Evolutionary conservation across 2,329 filamentous ascomycete genomes (phyloP), one percentile per base, ranked within the genome.

Genomic region (Chaetomium strumarium): DNA sequence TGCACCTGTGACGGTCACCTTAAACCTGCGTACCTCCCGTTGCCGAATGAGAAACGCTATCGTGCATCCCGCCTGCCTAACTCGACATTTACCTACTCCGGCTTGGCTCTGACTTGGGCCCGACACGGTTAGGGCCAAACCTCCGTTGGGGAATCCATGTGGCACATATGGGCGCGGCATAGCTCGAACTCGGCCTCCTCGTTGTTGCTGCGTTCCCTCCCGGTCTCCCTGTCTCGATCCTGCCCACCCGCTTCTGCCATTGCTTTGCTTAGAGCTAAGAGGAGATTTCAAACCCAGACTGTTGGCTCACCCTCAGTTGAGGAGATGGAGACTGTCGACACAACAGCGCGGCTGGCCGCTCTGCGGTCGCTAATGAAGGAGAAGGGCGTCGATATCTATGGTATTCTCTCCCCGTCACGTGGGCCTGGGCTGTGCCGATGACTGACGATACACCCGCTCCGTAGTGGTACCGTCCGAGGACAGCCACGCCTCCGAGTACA

Each of bases 401-500:
- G 92, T 96, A 84, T 69, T 55, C 33, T 41, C 4, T 13, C 9
- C 49, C 54, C 3, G n/a, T 14, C 19, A 36, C 10, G 5, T n/a
- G 31, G 6, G 19, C 19, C 45, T 31, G 47, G 33, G 46, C 37
- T 42, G 29, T 55, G 37, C 40, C 8, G 19, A 11, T 29, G 24
- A 14, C 72, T 78, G 62, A 75, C 64, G 62, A 57, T 61, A 44
- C 41, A n/a, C n/a, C n/a, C n/a, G 17, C 51, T 42, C 19, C 49
- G 43, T 45, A 97, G 92, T 99, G 66, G 81, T 97, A 7, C 93
- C 93, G 0, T 96, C 92, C 33, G 93, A 97, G 79, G 93, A 99
- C 69, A 92, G 89, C 67, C 93, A 99, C 69, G 89, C 92, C 62
- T 97, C 92, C 61, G 93, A 99, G 74, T 99, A 99, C 71, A 96